Evolutionary conservation across 179 eudicot genomes (phyloP).

Genomic region (Silene noctiflora): DNA sequence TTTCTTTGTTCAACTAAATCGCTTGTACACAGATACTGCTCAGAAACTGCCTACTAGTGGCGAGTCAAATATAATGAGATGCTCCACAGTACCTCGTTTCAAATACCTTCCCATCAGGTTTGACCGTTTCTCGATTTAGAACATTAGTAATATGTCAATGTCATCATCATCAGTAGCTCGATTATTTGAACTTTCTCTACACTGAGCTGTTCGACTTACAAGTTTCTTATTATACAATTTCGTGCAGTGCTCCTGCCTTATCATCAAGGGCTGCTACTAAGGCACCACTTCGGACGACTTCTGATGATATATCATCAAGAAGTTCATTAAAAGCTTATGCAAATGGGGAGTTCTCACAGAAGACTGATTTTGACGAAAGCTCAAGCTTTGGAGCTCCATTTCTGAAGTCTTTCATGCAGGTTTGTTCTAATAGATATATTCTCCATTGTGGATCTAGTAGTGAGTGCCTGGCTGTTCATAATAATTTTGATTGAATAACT

Average conservation of each 20-base stretch:
- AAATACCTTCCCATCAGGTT: conserved; percentile 98
- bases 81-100: conserved; percentile 94
- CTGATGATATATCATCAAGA: conserved; percentile 73
- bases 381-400: conserved; percentile 86
- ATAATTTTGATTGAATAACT: neutral
- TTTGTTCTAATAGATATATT: conserved; percentile 14
- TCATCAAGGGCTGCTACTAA: conserved; percentile 66
- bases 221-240: conserved; percentile 1
- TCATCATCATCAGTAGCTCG: neutral
- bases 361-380: conserved; percentile 62
- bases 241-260: conserved; percentile 77
- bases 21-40: conserved; percentile 67
- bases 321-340: conserved; percentile 59
- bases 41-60: conserved; percentile 79
- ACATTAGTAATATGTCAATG: conserved; percentile 5
- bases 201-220: neutral
- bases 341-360: conserved; percentile 66
- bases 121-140: conserved; percentile 12
- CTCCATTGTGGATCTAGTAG: neutral
- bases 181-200: neutral
- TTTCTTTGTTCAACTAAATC: conserved; percentile 92
- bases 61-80: conserved; percentile 92
- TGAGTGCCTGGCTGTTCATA: neutral
- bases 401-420: conserved; percentile 97
- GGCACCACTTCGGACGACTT: conserved; percentile 57